Percentiles rank a stretch among this genome's conserved stretches.
These are phyloP conservation scores for Gracilariopsis chorda DNA, from an alignment of 23 red algal genomes.

Conservation along the genomic window DNA sequence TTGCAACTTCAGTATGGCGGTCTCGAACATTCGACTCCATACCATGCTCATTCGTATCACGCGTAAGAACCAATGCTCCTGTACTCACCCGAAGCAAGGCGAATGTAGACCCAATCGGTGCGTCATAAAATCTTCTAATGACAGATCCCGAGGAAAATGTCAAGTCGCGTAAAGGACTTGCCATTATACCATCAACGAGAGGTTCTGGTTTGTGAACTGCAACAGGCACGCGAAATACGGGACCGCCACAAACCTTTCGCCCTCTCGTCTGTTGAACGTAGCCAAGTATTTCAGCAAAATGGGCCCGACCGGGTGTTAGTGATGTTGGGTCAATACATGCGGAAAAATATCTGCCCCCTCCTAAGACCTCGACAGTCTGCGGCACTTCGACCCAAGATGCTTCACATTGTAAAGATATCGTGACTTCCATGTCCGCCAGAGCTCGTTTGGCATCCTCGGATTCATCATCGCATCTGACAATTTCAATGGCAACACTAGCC, in stretches of 20 bases:
- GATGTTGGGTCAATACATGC: slow-evolving; percentile 59
- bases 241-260: neutral
- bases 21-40: neutral
- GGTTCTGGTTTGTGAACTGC: slow-evolving; percentile 71
- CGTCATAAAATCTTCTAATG: slow-evolving; percentile 57
- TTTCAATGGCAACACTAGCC: slow-evolving; percentile 37
- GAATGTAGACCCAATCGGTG: slow-evolving; percentile 59
- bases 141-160: slow-evolving; percentile 64
- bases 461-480: slow-evolving; percentile 21
- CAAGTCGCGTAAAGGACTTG: slow-evolving; percentile 43
- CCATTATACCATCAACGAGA: slow-evolving; percentile 46
- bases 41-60: neutral
- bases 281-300: slow-evolving; percentile 64
- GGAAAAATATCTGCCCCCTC: slow-evolving; percentile 50
- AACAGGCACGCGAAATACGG: slow-evolving; percentile 70
- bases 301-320: slow-evolving; percentile 40
- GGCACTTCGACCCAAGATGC: slow-evolving; percentile 67
- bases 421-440: slow-evolving; percentile 50
- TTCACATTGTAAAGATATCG: slow-evolving; percentile 12
- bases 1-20: neutral
- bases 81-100: slow-evolving; percentile 33
- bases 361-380: slow-evolving; percentile 31
- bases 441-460: slow-evolving; percentile 37
- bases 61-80: neutral
- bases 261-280: neutral